Evolutionary conservation across 345 rosid species (phyloP).

Genomic region (Sisymbrium irio): DNA sequence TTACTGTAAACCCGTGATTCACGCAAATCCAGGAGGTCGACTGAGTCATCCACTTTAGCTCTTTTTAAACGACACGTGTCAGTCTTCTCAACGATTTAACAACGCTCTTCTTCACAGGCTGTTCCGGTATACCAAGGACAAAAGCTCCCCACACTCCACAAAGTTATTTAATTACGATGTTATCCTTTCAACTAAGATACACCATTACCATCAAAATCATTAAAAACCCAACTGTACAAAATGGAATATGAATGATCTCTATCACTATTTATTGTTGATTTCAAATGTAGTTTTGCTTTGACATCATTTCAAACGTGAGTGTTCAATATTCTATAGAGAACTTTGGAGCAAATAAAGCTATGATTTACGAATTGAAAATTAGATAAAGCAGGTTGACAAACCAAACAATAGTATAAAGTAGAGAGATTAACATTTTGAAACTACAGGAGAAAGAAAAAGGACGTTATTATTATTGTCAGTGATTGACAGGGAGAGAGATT

Average conservation of each 20-base stretch:
- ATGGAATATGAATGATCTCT: constrained; percentile 6
- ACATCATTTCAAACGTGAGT: constrained; percentile 15
- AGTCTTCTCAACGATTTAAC: not conserved
- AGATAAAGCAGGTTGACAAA: constrained; percentile 16
- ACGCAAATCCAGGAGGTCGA: constrained; percentile 15
- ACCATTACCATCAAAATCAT: not conserved
- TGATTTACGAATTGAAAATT: not conserved
- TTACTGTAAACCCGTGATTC: constrained; percentile 38
- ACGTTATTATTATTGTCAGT: constrained; percentile 21
- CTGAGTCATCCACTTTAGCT: not conserved
- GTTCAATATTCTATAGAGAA: not conserved
- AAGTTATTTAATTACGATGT: constrained; percentile 15
- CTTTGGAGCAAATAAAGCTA: constrained; percentile 6
- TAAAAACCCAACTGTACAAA: not conserved
- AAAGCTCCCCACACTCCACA: not conserved
- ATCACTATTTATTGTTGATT: constrained; percentile 21
- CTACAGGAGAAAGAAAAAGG: constrained; percentile 25
- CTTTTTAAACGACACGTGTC: constrained; percentile 3
- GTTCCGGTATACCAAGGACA: constrained; percentile 8
- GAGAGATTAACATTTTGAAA: constrained; percentile 17
- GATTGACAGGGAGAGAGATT: constrained; percentile 15
- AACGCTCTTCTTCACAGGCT: constrained; percentile 5
- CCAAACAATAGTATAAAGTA: constrained; percentile 4
- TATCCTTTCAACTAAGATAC: not conserved
- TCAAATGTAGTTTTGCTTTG: not conserved